These are phyloP conservation scores for Fragilaria radians DNA, from an alignment of 108 stramenopile genomes.

Conservation along the genomic window DNA sequence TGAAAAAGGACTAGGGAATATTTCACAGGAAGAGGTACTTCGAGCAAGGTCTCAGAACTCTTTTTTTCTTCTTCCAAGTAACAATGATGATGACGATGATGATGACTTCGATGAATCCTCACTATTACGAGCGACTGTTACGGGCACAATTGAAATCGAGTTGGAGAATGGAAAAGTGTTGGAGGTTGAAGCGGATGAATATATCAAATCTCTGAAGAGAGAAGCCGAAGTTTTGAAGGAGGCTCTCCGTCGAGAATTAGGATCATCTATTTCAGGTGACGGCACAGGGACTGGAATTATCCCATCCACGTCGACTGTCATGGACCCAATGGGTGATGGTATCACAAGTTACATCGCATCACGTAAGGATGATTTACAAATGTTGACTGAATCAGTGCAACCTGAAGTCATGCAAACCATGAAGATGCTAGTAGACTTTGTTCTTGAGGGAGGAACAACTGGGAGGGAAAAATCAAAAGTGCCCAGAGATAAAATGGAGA, in stretches of 20 bases:
- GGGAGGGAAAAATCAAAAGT: constrained; percentile 16
- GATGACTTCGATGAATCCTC: constrained; percentile 13
- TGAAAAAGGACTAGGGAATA: constrained; percentile 62
- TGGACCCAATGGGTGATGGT: constrained; percentile 21
- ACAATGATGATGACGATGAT: constrained; percentile 20
- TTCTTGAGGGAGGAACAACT: constrained; percentile 72
- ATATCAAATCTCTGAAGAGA: constrained; percentile 65
- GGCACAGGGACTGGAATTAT: constrained; percentile 13
- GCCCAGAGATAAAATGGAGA: constrained; percentile 47
- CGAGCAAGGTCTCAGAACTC: constrained; percentile 5
- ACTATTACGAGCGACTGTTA: constrained; percentile 25
- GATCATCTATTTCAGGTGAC: constrained; percentile 13
- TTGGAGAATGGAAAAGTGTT: constrained; percentile 70
- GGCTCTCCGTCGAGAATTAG: constrained; percentile 60
- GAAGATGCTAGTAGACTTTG: constrained; percentile 81
- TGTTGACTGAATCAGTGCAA: constrained; percentile 68
- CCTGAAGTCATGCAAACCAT: constrained; percentile 86
- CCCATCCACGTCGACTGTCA: not conserved
- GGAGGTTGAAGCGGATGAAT: constrained; percentile 81
- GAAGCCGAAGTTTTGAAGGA: constrained; percentile 69
- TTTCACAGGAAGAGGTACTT: constrained; percentile 18
- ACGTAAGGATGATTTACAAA: constrained; percentile 68
- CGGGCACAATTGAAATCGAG: constrained; percentile 71
- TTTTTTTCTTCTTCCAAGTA: constrained; percentile 7
- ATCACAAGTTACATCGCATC: constrained; percentile 76